Evolutionary conservation across 139 green algal genomes (phyloP).

Genomic region (Chlamydomonas eustigma): DNA sequence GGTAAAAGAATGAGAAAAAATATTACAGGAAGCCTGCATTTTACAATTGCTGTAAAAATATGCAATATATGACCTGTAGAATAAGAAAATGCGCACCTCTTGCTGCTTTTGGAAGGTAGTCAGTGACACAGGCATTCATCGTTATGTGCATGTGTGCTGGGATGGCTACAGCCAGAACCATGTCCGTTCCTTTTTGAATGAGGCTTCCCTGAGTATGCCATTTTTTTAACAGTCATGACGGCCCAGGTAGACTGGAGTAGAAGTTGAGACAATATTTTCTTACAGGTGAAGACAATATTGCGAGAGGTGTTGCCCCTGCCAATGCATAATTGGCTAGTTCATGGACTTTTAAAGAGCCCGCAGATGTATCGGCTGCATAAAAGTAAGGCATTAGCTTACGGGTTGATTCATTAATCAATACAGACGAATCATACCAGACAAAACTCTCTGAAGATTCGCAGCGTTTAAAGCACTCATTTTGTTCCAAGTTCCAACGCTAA

Average conservation of each 20-base stretch:
- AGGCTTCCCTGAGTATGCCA: constrained; percentile 33
- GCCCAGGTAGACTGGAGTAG: neutral
- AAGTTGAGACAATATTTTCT: neutral
- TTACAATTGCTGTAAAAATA: too few relatives aligned
- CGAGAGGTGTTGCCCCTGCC: constrained; percentile 11
- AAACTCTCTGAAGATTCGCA: too few relatives aligned
- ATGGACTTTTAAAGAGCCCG: neutral
- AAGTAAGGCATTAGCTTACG: too few relatives aligned
- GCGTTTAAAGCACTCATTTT: too few relatives aligned
- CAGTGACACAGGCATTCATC: constrained; percentile 68
- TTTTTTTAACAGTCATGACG: neutral
- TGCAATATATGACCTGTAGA: neutral
- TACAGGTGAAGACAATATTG: neutral
- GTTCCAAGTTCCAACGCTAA: too few relatives aligned
- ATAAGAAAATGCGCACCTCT: neutral
- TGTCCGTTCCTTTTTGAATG: constrained; percentile 45
- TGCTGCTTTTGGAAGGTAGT: constrained; percentile 62
- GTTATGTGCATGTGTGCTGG: constrained; percentile 70
- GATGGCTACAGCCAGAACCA: constrained; percentile 48
- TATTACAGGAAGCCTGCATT: too few relatives aligned
- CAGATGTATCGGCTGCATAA: constrained; percentile 10
- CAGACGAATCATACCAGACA: too few relatives aligned
- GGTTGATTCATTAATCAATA: too few relatives aligned
- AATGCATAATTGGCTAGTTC: neutral
- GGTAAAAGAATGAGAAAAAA: neutral